Evolutionary conservation across 2,329 filamentous ascomycete species (phyloP).

Genomic region (Fusarium sp.): DNA sequence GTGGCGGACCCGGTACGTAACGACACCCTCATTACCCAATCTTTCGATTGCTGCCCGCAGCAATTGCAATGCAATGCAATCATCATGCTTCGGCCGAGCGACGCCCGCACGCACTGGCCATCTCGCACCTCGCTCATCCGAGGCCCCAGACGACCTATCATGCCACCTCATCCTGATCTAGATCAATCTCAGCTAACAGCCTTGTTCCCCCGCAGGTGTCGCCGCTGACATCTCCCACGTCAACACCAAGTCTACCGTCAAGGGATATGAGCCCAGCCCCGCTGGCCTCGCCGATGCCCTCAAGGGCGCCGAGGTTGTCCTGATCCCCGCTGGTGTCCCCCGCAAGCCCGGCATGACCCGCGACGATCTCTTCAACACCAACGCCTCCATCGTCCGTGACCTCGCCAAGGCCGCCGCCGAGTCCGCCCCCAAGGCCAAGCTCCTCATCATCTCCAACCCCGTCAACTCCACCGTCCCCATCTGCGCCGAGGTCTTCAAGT

Average conservation of each 20-base stretch:
- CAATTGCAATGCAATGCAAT: conserved; percentile 25
- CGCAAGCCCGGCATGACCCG: conserved; percentile 99
- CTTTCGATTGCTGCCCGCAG: background rate
- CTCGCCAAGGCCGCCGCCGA: conserved; percentile 95
- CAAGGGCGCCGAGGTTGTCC: conserved; percentile 89
- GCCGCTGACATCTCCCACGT: conserved; percentile 98
- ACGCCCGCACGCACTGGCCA: background rate
- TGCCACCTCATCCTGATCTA: conserved; percentile 27
- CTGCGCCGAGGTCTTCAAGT: conserved; percentile 96
- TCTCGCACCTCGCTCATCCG: background rate
- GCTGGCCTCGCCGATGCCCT: conserved; percentile 81
- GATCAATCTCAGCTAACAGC: conserved; percentile 29
- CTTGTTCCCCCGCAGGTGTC: conserved; percentile 74
- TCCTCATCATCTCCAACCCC: conserved; percentile 98
- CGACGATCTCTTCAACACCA: conserved; percentile 99
- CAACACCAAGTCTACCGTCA: conserved; percentile 98
- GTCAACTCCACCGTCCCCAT: conserved; percentile 99
- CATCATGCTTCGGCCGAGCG: background rate
- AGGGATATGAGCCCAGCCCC: conserved; percentile 83
- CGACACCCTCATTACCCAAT: background rate
- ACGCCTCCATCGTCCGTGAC: conserved; percentile 98
- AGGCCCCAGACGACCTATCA: conserved; percentile 5
- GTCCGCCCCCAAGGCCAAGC: conserved; percentile 88
- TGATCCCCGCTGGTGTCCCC: conserved; percentile 98
- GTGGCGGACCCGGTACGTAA: conserved; percentile 85